These are phyloP conservation scores for Leishmania braziliensis DNA, from an alignment of 208 protist species.

Conservation along the genomic window DNA sequence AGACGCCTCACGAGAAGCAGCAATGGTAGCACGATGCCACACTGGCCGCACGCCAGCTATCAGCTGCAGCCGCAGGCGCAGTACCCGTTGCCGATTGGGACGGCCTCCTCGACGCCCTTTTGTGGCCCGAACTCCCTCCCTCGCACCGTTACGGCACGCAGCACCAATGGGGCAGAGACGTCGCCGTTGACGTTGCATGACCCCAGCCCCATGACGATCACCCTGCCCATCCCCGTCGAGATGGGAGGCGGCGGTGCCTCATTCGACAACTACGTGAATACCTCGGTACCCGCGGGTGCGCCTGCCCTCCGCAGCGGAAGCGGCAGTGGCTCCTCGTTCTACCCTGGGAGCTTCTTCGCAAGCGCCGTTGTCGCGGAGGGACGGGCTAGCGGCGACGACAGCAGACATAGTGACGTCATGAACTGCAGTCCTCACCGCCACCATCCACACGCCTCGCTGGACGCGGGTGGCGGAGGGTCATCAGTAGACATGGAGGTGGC, in stretches of 20 bases:
- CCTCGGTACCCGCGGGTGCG: background rate
- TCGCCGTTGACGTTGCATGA: slow-evolving; percentile 10
- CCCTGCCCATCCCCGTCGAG: slow-evolving; percentile 18
- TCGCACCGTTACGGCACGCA: slow-evolving; percentile 2
- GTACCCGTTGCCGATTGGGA: slow-evolving; percentile 1
- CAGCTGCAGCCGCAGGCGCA: slow-evolving; percentile 7
- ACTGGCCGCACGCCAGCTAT: background rate
- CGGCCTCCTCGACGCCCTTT: slow-evolving; percentile 1
- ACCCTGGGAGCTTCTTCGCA: slow-evolving; percentile 28
- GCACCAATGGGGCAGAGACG: slow-evolving; percentile 8
- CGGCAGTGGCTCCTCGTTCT: slow-evolving; percentile 21
- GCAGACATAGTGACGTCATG: background rate
- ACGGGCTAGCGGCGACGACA: background rate
- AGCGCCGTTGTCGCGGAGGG: slow-evolving; percentile 1
- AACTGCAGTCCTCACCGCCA: background rate
- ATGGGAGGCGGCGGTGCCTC: background rate
- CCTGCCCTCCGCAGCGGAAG: slow-evolving; percentile 12
- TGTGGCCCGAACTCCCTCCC: slow-evolving; percentile 11
- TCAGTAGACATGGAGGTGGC: background rate
- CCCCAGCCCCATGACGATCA: slow-evolving; percentile 3
- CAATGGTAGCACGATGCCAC: background rate
- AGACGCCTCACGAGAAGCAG: background rate
- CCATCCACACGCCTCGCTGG: background rate
- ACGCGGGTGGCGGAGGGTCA: background rate
- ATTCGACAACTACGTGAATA: slow-evolving; percentile 2